Evolutionary conservation across 1,284 basidiomycete species (phyloP), one percentile per base, ranked within the genome.

Genomic region (Vanrija sp.): DNA sequence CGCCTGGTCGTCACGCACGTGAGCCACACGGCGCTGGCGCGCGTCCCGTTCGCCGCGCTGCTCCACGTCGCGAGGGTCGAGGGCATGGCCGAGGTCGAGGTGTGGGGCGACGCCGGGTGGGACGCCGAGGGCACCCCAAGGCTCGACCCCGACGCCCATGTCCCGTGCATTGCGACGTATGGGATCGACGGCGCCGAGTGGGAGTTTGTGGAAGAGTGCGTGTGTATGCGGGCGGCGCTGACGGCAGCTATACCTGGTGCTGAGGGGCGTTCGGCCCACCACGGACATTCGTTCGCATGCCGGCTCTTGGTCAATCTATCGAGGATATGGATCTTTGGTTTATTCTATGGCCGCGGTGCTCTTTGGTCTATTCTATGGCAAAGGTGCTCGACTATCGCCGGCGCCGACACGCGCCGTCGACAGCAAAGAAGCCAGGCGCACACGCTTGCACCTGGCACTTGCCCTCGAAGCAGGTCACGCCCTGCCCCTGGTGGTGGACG

Each of bases 201-300:
- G 56, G 25, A 42, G 27, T 52, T 24, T 24, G 35, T 35, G 7
- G 51, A 57, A n/a, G 39, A 53, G 55, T 57, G 45, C 25, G 51
- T 53, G 4, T 12, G 6, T 18, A 2, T 16, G 15, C 8, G 4
- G 18, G 2, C 10, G 22, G 27, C 9, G 41, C 41, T 47, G 35
- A 51, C 6, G 15, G 4, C 12, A 53, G 45, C 18, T 47, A 43
- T 18, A 12, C 23, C 4, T 51, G 50, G 50, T 51, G 50, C 27
- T 51, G 31, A 36, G 16, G 18, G 15, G 18, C 8, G 38, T n/a
- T 39, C 36, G 36, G 4, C 14, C 12, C 27, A 31, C n/a, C n/a
- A n/a, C n/a, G n/a, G n/a, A n/a, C n/a, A n/a, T n/a, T n/a, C n/a
- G n/a, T n/a, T n/a, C n/a, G n/a, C n/a, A n/a, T n/a, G n/a, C n/a